Percentiles rank a stretch among this genome's conserved stretches.
phyloP scores from a whole-genome alignment of 1,139 yeast species.

The Komagataea norvegica region DNA sequence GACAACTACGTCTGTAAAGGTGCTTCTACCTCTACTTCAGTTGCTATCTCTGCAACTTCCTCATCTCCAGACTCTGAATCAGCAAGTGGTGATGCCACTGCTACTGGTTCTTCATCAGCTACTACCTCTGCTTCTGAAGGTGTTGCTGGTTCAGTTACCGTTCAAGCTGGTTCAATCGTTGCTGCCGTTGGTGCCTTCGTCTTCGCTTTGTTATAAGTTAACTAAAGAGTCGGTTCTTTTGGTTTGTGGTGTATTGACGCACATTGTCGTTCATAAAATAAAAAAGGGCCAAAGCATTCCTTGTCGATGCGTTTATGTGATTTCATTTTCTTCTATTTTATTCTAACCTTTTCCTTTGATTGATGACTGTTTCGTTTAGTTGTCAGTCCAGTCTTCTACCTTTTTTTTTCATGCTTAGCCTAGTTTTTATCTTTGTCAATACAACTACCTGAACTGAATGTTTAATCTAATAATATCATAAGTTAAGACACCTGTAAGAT shows the following conservation, averaged over 20 bases:
- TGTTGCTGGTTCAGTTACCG: slow-evolving; percentile 33
- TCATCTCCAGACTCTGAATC: slow-evolving; percentile 31
- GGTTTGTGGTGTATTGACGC: not conserved
- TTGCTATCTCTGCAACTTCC: slow-evolving; percentile 30
- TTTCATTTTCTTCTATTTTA: not conserved
- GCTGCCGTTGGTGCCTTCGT: slow-evolving; percentile 62
- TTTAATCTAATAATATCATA: slow-evolving; percentile 2
- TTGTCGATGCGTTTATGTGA: not conserved
- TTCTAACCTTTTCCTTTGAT: not conserved
- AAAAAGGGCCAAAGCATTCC: too few species aligned
- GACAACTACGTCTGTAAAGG: slow-evolving; percentile 82
- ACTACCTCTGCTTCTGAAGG: slow-evolving; percentile 25
- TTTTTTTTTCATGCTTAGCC: not conserved
- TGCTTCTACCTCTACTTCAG: slow-evolving; percentile 47
- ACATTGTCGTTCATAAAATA: too few species aligned
- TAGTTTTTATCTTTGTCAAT: not conserved
- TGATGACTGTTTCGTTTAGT: not conserved
- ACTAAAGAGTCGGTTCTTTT: not conserved
- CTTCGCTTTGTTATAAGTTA: slow-evolving; percentile 54
- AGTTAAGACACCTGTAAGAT: too few species aligned
- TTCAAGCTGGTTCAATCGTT: slow-evolving; percentile 46
- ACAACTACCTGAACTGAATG: not conserved
- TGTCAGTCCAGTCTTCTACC: not conserved
- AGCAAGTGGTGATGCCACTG: slow-evolving; percentile 31
- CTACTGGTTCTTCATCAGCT: slow-evolving; percentile 21